Conservation (phyloP, 768 basidiomycete species). For the Butyriboletus loyo region DNA sequence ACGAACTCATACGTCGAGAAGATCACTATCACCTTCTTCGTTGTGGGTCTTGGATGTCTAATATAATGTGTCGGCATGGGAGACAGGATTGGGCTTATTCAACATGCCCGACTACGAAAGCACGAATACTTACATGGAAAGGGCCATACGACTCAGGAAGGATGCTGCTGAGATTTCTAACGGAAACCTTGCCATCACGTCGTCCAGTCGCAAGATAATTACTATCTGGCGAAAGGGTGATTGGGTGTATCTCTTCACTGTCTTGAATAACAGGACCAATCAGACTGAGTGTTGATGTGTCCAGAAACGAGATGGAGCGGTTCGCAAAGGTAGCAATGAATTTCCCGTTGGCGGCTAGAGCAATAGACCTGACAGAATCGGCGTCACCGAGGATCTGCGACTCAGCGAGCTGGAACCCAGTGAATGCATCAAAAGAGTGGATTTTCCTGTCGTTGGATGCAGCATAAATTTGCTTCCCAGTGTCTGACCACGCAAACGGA, state of each 20-base stretch:
- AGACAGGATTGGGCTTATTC: not conserved
- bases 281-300: not conserved
- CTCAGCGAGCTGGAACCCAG: not conserved
- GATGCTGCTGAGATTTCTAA: not conserved
- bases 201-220: not conserved
- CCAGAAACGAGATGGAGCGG: not conserved
- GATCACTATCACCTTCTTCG: not conserved
- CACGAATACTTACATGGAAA: not conserved
- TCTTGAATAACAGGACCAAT: not conserved
- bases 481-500: constrained; percentile 1
- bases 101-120: not conserved
- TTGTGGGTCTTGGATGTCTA: not conserved
- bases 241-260: not conserved
- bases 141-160: constrained; percentile 3
- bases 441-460: not conserved
- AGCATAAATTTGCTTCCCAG: not conserved
- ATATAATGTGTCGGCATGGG: not conserved
- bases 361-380: not conserved
- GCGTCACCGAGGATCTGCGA: not conserved
- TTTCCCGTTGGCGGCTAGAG: not conserved
- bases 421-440: not conserved
- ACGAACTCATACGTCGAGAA: not conserved
- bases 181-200: not conserved
- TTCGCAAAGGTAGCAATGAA: not conserved
- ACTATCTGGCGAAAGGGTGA: not conserved